Base-by-base conservation (phyloP, 805 yeast genomes). In the Candida insectalens region DNA sequence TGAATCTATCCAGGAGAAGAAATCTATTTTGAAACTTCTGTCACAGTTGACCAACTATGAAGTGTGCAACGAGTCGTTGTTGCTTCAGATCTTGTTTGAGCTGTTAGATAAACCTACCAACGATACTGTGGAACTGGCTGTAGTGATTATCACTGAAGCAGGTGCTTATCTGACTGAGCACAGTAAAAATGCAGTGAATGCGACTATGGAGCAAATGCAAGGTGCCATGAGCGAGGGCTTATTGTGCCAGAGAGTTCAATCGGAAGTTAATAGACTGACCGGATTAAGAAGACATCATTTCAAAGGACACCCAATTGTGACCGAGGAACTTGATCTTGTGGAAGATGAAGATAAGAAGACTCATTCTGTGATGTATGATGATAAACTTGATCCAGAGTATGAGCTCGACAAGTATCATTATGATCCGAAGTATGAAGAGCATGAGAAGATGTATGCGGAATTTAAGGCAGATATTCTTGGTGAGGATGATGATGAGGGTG, bases 21-120 rank as follows among this genome's bases (percentile, higher is more conserved):
- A 47, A 0, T 48, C 62, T 5, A 54, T 69, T 5, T 49, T 71
- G 16, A 40, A 59, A 3, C 74, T 85, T 41, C 32, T 85, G 12
- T 74, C 80, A 3, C 77, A 75, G 29, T 57, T 87, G 33, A 69
- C 73, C 32, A 78, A 77, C 44, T 77, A 71, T 42, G 70, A 65
- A 33, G 81, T 85, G 1, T 56, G 68, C 9, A 73, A 75, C 40
- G 78, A 70, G 35, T 58, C 69, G 15, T 43, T 77, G 3, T 55
- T 63, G 1, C 55, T 76, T n/a, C 77, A 80, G 45, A 51, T 79
- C 1, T 35, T 74, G 13, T 63, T 67, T 31, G 39, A 73, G 15
- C 44, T 79, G 19, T 44, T 74, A 35, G 59, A 63, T 19, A 43
- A 44, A 1, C 57, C 60, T 3, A 69, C 77, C 0, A 68, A 73